Base-by-base conservation (phyloP, 2,329 filamentous ascomycete genomes). In the Parastagonospora nodorum region DNA sequence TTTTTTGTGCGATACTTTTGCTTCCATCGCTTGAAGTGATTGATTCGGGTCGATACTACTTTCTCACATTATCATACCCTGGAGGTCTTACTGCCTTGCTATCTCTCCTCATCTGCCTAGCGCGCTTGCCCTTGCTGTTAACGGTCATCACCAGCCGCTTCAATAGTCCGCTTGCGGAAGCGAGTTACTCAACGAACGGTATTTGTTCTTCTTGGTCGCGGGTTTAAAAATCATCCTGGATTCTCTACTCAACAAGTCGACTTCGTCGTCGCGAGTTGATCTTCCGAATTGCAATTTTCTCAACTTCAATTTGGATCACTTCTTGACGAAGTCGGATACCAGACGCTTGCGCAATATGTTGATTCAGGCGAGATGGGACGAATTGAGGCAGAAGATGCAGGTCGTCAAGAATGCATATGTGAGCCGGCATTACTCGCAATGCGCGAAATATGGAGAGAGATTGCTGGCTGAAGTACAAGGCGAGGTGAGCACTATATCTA, bases 341-440 rank as follows among this genome's bases (percentile, higher is more conserved):
- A 35, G 35, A 28, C 42, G 47, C 1, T 27, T 50, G 32, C 47
- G 45, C 44, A 32, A 41, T 16, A 63, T 52, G 44, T 58, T 64
- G 53, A 43, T 50, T 11, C 53, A 63, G 37, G 33, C 59, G 14
- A 54, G 48, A 9, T 64, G 65, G 49, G 37, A 43, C 30, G 56
- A 61, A 8, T 42, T 69, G 51, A 64, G 60, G 38, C 54, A 57
- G 40, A 66, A 58, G 28, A 61, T 71, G 37, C 57, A 62, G 19
- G 56, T 58, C 30, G 50, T 73, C 51, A 72, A 73, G 50, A 47
- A 60, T 19, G 56, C 72, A 31, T 73, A 72, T 50, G 53, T 64
- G 12, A 66, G 63, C 30, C 61, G 71, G 10, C 71, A 67, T 38
- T 74, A 74, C 48, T 57, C 64, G n/a, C 70, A 73, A 50, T 75